Percentiles rank a stretch among this genome's conserved stretches.
These are phyloP conservation scores for Alloteropsis angusta DNA, from an alignment of 202 grass and related monocot species.

Conservation along the genomic window DNA sequence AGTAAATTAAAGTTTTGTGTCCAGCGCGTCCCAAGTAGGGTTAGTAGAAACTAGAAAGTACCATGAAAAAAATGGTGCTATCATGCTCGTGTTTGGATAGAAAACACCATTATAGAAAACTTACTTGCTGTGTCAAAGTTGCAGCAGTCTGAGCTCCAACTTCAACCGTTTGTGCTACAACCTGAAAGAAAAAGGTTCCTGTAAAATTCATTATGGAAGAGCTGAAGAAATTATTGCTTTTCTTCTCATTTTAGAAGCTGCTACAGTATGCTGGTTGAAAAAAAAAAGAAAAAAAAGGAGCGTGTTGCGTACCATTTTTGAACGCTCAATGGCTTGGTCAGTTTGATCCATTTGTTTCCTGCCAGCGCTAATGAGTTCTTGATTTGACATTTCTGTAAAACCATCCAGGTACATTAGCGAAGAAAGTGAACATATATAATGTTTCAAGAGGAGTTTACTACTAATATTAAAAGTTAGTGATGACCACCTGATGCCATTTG, in stretches of 20 bases:
- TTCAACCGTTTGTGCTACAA: constrained; percentile 91
- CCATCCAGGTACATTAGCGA: background rate
- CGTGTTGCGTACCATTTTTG: constrained; percentile 52
- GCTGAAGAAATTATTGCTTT: background rate
- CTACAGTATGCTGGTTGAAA: background rate
- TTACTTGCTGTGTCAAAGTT: constrained; percentile 81
- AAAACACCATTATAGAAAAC: constrained; percentile 1
- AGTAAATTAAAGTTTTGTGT: background rate
- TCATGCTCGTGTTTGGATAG: background rate
- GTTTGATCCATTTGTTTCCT: constrained; percentile 87
- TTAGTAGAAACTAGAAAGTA: background rate
- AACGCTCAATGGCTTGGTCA: constrained; percentile 87
- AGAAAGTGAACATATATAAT: background rate
- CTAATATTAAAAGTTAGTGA: background rate
- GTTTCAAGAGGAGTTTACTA: background rate
- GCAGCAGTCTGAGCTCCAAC: constrained; percentile 94
- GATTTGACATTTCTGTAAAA: constrained; percentile 84
- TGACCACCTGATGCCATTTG: constrained; percentile 84
- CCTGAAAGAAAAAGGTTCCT: constrained; percentile 39
- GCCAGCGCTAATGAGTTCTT: constrained; percentile 72
- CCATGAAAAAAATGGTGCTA: background rate
- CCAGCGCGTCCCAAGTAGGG: background rate
- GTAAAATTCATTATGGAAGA: constrained; percentile 16
- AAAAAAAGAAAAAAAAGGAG: background rate
- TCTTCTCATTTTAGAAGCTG: background rate